Evolutionary conservation across 1,284 basidiomycete genomes (phyloP).

Genomic region (Ustilago loliicola): DNA sequence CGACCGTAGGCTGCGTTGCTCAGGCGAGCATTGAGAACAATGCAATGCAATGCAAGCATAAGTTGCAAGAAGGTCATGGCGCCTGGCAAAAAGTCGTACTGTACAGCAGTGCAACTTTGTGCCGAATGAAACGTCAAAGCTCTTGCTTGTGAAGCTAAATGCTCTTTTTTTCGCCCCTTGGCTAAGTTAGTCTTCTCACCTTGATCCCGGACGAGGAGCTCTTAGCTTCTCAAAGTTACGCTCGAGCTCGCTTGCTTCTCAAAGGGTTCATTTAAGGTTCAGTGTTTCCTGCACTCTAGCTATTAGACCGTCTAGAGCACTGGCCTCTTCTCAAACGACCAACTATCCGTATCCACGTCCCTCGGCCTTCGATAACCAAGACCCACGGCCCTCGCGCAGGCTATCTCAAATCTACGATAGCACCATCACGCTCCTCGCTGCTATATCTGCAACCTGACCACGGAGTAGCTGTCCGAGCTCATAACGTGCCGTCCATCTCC

Average conservation of each 20-base stretch:
- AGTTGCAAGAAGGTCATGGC: background rate
- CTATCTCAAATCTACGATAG: background rate
- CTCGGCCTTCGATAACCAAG: background rate
- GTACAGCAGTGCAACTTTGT: constrained; percentile 1
- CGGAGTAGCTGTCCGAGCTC: background rate
- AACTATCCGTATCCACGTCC: constrained; percentile 5
- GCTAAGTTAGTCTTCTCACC: background rate
- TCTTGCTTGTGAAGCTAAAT: background rate
- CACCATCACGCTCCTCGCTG: background rate
- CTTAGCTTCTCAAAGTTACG: background rate
- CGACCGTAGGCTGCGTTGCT: background rate
- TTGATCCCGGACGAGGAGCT: background rate
- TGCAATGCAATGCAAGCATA: constrained; percentile 7
- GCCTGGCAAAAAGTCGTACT: background rate
- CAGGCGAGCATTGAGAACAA: background rate
- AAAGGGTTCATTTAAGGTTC: background rate
- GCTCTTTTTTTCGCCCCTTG: background rate
- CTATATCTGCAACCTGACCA: background rate
- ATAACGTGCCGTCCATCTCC: background rate
- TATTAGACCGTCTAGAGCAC: background rate
- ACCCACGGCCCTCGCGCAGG: background rate
- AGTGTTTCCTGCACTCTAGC: background rate
- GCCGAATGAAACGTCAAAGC: background rate
- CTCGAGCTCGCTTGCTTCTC: background rate
- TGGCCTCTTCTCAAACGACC: background rate